A percentile compares a stretch with the other conserved stretches of the same genome.
Conservation (phyloP, 441 rosid species). For the Eutrema salsugineum region DNA sequence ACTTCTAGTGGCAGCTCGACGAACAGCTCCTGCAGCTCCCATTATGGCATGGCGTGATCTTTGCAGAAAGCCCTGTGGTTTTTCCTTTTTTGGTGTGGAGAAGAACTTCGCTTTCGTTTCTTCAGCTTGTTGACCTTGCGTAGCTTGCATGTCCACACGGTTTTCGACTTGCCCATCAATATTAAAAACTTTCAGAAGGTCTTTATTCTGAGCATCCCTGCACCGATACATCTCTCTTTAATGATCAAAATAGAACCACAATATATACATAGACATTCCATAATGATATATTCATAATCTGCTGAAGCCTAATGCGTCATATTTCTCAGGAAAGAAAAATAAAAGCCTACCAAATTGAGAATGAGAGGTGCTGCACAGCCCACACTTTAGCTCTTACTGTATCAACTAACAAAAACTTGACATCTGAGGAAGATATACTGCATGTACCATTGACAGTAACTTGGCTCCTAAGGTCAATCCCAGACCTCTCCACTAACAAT, state of each 20-base stretch:
- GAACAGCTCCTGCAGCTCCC: slow-evolving; percentile 99
- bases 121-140: slow-evolving; percentile 66
- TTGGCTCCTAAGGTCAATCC: slow-evolving; percentile 90
- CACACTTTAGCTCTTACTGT: slow-evolving; percentile 75
- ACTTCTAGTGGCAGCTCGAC: slow-evolving; percentile 87
- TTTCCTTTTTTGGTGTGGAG: slow-evolving; percentile 79
- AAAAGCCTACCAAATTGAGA: slow-evolving; percentile 73
- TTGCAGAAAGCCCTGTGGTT: slow-evolving; percentile 74
- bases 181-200: slow-evolving; percentile 83
- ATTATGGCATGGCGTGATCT: slow-evolving; percentile 92
- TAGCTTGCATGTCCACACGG: slow-evolving; percentile 56
- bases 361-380: slow-evolving; percentile 72
- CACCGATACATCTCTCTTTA: slow-evolving; percentile 18
- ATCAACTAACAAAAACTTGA: slow-evolving; percentile 79
- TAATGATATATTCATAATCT: not conserved
- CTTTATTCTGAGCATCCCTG: slow-evolving; percentile 96
- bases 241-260: slow-evolving; percentile 6
- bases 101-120: slow-evolving; percentile 79
- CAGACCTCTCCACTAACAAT: slow-evolving; percentile 88
- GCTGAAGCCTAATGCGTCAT: not conserved
- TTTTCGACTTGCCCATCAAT: slow-evolving; percentile 91
- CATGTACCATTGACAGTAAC: slow-evolving; percentile 87
- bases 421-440: slow-evolving; percentile 78
- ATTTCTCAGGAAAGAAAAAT: no score
- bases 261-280: not conserved